A percentile compares a stretch with the other conserved stretches of the same genome.
phyloP scores from a whole-genome alignment of 1,284 basidiomycete genomes.

The Puccinia coronata region DNA sequence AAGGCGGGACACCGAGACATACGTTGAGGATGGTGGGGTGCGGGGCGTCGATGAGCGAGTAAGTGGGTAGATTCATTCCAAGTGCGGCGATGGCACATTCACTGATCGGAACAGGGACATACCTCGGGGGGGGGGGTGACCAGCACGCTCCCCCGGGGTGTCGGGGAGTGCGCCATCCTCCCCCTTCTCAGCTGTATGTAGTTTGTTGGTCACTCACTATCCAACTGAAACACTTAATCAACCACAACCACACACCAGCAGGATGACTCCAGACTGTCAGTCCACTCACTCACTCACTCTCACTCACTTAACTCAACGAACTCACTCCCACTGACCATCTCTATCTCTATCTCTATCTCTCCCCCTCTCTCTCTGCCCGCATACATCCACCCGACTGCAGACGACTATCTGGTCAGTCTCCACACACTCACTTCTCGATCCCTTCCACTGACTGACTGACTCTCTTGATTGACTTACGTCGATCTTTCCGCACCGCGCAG shows the following conservation, averaged over 20 bases:
- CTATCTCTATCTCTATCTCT: background rate
- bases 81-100: no score
- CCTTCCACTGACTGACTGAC: background rate
- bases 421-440: background rate
- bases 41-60: constrained; percentile 34
- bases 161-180: no score
- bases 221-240: background rate
- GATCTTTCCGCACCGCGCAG: background rate
- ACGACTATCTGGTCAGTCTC: constrained; percentile 25
- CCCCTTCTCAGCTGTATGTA: no score
- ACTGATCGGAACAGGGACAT: no score
- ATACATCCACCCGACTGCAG: no score
- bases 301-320: background rate
- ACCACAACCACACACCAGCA: background rate
- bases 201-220: no score
- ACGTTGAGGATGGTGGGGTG: constrained; percentile 43
- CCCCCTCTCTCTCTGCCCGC: no score
- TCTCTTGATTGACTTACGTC: background rate
- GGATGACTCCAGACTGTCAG: constrained; percentile 38
- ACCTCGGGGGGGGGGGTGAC: no score
- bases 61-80: constrained; percentile 46
- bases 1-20: constrained; percentile 24
- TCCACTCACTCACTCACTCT: background rate
- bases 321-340: background rate
- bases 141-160: no score